Evolutionary conservation across 2,329 filamentous ascomycete species (phyloP).

Genomic region (Scedosporium minutisporum): DNA sequence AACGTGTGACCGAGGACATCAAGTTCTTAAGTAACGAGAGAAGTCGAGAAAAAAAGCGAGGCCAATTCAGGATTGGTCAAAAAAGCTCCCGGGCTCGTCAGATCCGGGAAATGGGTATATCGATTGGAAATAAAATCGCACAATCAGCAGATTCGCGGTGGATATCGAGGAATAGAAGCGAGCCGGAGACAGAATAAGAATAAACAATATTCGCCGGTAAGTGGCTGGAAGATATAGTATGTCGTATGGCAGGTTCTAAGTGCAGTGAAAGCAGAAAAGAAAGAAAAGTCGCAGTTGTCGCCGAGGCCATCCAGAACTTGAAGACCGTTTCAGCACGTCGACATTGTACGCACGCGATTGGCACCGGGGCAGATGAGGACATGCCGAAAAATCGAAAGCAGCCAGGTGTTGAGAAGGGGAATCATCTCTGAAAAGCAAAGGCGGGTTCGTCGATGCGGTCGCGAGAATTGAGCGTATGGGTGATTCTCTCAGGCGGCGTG

Average conservation of each 20-base stretch:
- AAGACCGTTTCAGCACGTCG: neutral
- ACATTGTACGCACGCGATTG: neutral
- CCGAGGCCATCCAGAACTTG: neutral
- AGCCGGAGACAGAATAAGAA: slow-evolving; percentile 6
- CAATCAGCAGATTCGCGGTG: neutral
- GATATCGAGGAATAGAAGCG: neutral
- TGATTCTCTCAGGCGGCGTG: neutral
- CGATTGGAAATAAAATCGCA: neutral
- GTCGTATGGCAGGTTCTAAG: neutral
- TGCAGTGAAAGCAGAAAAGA: neutral
- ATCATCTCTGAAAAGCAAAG: too few relatives aligned
- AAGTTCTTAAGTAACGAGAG: slow-evolving; percentile 4
- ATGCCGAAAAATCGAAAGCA: neutral
- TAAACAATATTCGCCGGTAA: slow-evolving; percentile 7
- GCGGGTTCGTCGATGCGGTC: neutral
- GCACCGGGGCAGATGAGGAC: neutral
- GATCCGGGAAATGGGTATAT: slow-evolving; percentile 6
- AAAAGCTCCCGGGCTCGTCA: slow-evolving; percentile 1
- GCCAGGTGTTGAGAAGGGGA: neutral
- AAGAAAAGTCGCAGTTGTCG: neutral
- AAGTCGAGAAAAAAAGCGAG: slow-evolving; percentile 4
- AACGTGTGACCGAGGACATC: neutral
- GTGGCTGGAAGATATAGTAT: slow-evolving; percentile 1
- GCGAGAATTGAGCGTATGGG: neutral
- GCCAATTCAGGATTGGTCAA: neutral